Base-by-base conservation (phyloP, 139 green algal genomes). In the Chlorella sorokiniana region DNA sequence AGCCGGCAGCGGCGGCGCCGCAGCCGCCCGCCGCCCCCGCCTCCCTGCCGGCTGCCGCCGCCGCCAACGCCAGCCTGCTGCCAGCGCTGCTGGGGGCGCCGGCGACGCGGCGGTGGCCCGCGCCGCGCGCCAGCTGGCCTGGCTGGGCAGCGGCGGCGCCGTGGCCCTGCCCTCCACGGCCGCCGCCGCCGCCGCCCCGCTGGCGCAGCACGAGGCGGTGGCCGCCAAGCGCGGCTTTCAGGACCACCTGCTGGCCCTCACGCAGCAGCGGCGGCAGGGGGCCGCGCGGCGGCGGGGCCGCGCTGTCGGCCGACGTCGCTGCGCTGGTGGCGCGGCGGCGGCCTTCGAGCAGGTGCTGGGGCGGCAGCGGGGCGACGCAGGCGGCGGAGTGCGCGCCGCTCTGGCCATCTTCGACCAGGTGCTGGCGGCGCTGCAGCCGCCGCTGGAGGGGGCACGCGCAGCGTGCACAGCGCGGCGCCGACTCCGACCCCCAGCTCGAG, bases 211-310 rank as follows among this genome's bases (percentile, higher is more conserved):
- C 16, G 78, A 71, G 11, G 27, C 42, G 16, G 78, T 83, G 51
- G 78, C 63, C 23, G 78, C 78, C 37, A 76, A 71, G 69, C n/a
- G 78, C 1, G 78, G 78, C 40, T 84, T 73, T 16, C 78, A 84
- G 25, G 65, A 84, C 41, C 9, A 52, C 31, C 40, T 84, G 44
- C 44, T 84, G 22, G 78, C 69, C 3, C 42, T 71, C 4, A 37
- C 78, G 44, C 54, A 84, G 44, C 69, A 79, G 78, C 78, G 69
- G 40, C 69, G 78, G 56, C 54, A 8, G 38, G 31, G 63, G 27
- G 7, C 27, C n/a, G 9, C 11, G n/a, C 63, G 31, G 63, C 63
- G 56, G 56, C 48, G 48, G 48, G n/a, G 9, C 29, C 35, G n/a
- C 35, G 6, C 35, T 78, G 8, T 37, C 51, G 1, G 22, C 71